phyloP scores from a whole-genome alignment of 2,329 filamentous ascomycete species.

The Arthrinium phaeospermum region DNA sequence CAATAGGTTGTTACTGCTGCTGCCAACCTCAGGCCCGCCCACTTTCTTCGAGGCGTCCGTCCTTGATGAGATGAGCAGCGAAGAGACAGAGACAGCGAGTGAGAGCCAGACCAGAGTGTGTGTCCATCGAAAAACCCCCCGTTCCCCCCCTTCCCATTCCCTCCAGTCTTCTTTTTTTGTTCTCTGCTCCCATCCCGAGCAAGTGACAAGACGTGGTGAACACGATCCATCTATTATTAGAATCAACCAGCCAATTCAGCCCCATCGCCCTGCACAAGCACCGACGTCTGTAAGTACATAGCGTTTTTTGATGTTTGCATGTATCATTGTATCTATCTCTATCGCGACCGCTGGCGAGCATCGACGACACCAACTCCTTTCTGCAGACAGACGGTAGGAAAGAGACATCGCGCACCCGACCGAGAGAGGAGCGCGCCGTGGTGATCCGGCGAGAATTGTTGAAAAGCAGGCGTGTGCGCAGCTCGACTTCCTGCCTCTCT shows the following conservation, averaged over 20 bases:
- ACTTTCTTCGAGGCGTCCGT: not conserved
- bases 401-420: not conserved
- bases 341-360: not conserved
- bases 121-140: not conserved
- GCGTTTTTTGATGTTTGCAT: constrained; percentile 20
- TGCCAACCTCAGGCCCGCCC: constrained; percentile 5
- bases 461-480: constrained; percentile 18
- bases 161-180: constrained; percentile 17
- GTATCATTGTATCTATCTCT: constrained; percentile 35
- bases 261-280: constrained; percentile 49
- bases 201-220: constrained; percentile 38
- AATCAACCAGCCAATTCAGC: constrained; percentile 56
- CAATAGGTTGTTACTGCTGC: not conserved
- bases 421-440: not conserved
- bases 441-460: not conserved
- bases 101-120: not conserved
- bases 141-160: constrained; percentile 22
- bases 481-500: not conserved
- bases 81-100: not conserved
- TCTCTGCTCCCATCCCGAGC: constrained; percentile 22
- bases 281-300: constrained; percentile 32
- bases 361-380: constrained; percentile 16
- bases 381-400: not conserved
- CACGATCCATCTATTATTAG: constrained; percentile 59
- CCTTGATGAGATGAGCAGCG: constrained; percentile 4